These are phyloP conservation scores for Taphrina betulina DNA, from an alignment of 1,139 yeast species.

Conservation along the genomic window DNA sequence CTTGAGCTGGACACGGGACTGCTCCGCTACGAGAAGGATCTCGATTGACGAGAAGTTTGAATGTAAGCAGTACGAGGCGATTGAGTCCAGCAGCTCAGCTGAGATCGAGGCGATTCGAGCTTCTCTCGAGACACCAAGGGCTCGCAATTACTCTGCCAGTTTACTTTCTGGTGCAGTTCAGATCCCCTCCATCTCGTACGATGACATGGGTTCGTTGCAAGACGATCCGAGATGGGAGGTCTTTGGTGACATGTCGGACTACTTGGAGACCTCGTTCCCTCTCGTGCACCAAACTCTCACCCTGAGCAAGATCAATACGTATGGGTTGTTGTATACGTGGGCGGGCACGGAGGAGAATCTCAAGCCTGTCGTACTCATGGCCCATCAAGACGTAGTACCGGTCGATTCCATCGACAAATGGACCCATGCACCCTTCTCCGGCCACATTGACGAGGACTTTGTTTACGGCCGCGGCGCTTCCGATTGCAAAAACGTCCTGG, in stretches of 20 bases:
- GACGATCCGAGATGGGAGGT: conserved; percentile 46
- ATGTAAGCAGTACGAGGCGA: neutral
- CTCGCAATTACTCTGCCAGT: neutral
- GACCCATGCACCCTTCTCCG: conserved; percentile 70
- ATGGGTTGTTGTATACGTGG: conserved; percentile 70
- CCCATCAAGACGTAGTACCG: conserved; percentile 85
- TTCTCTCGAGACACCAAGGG: neutral
- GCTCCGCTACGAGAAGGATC: no score
- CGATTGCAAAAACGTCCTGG: conserved; percentile 61
- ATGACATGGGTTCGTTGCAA: conserved; percentile 50
- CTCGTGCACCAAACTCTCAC: conserved; percentile 45
- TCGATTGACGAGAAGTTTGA: no score
- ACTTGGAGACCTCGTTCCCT: neutral
- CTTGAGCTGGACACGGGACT: no score
- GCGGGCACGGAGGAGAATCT: conserved; percentile 55
- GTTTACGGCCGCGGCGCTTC: conserved; percentile 66
- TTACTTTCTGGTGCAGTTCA: conserved; percentile 10
- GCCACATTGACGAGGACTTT: conserved; percentile 58
- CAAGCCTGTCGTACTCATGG: conserved; percentile 67
- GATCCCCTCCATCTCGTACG: conserved; percentile 62
- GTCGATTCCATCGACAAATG: conserved; percentile 63
- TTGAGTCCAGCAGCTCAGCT: neutral
- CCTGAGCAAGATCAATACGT: conserved; percentile 60
- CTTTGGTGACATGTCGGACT: conserved; percentile 43
- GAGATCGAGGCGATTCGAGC: neutral